Percentiles rank a stretch among this genome's conserved stretches.
These are phyloP conservation scores for Exophiala calicioides DNA, from an alignment of 2,329 filamentous ascomycete genomes.

Conservation along the genomic window DNA sequence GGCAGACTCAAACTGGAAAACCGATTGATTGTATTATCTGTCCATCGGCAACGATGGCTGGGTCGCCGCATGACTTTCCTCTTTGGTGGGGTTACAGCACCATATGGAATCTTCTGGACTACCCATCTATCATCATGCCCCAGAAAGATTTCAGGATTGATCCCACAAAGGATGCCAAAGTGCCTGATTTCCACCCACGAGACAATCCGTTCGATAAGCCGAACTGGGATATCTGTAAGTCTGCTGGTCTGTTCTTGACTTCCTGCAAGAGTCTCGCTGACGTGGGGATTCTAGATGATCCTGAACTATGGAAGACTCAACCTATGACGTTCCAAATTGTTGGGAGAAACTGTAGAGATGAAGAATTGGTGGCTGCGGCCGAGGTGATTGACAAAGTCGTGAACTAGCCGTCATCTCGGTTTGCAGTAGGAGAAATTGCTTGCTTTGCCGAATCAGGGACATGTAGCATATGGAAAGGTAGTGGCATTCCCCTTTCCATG, in stretches of 20 bases:
- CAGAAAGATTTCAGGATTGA: conserved; percentile 38
- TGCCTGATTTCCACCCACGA: conserved; percentile 3
- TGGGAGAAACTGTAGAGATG: conserved; percentile 55
- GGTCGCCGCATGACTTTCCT: conserved; percentile 53
- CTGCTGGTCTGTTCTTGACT: not conserved
- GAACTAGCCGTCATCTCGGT: too few species aligned
- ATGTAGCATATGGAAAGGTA: too few species aligned
- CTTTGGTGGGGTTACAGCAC: conserved; percentile 65
- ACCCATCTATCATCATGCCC: conserved; percentile 63
- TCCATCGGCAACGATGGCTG: conserved; percentile 10
- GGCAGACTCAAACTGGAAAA: not conserved
- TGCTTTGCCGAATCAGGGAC: too few species aligned
- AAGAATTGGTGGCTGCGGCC: conserved; percentile 43
- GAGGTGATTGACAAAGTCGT: conserved; percentile 12
- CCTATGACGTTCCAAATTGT: conserved; percentile 58
- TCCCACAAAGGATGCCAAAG: conserved; percentile 41
- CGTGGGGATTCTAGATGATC: conserved; percentile 34
- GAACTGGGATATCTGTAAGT: conserved; percentile 45
- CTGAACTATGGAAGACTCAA: conserved; percentile 50
- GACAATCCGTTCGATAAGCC: conserved; percentile 43
- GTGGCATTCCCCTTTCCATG: too few species aligned
- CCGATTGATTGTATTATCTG: conserved; percentile 26
- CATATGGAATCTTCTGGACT: conserved; percentile 70
- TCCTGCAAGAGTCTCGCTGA: too few species aligned
- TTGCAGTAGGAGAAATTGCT: too few species aligned